Evolutionary conservation across 1,284 basidiomycete genomes (phyloP).

Genomic region (Moesziomyces globuligerus): DNA sequence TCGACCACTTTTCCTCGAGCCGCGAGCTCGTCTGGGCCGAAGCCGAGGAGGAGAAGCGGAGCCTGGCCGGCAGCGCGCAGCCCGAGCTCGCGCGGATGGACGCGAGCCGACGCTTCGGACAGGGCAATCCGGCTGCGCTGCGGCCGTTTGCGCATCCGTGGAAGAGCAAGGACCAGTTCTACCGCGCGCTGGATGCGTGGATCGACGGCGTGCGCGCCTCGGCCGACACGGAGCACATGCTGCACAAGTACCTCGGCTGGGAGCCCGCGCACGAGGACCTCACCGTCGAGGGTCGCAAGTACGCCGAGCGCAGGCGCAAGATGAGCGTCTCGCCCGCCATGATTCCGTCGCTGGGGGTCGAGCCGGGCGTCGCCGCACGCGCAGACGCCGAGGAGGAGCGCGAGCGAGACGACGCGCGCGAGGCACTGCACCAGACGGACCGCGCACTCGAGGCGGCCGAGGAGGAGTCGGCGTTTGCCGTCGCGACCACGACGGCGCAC

Average conservation of each 20-base stretch:
- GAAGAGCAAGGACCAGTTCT: constrained; percentile 42
- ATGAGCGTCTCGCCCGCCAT: constrained; percentile 28
- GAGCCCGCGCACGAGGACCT: constrained; percentile 43
- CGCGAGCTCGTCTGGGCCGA: constrained; percentile 57
- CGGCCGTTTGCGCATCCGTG: constrained; percentile 49
- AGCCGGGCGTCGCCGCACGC: constrained; percentile 1
- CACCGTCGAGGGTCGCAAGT: constrained; percentile 50
- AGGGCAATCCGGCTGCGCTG: constrained; percentile 31
- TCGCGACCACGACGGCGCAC: constrained; percentile 22
- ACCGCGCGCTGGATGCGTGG: constrained; percentile 40
- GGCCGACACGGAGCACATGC: constrained; percentile 34
- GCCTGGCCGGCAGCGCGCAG: constrained; percentile 17
- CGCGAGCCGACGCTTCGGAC: constrained; percentile 18
- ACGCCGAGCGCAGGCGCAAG: constrained; percentile 44
- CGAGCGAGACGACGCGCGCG: background rate
- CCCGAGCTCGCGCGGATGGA: constrained; percentile 18
- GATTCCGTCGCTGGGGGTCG: constrained; percentile 14
- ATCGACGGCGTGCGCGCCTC: constrained; percentile 18
- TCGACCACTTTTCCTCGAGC: constrained; percentile 20
- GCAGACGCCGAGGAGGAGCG: background rate
- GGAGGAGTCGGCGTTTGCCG: constrained; percentile 8
- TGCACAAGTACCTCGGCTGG: constrained; percentile 48
- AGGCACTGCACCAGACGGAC: background rate
- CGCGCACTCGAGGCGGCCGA: background rate
- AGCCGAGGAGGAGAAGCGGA: constrained; percentile 50